Evolutionary conservation across 805 yeast species (phyloP).

Genomic region (Tetrapisispora namnaoensis): DNA sequence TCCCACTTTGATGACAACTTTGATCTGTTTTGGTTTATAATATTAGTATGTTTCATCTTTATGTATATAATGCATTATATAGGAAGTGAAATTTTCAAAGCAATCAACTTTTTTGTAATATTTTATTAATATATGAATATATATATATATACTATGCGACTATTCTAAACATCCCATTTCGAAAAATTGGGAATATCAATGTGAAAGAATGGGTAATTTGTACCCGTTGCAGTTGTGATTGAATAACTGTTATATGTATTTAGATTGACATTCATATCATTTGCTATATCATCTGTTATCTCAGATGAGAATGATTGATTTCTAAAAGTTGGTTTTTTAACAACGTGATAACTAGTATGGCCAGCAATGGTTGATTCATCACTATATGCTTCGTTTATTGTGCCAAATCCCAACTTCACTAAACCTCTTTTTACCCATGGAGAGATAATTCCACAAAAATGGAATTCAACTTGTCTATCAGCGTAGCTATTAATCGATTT

Average conservation of each 20-base stretch:
- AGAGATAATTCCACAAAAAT: slow-evolving; percentile 73
- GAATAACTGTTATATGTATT: not conserved
- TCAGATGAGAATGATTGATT: not conserved
- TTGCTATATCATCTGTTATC: not conserved
- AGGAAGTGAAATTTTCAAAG: too few relatives aligned
- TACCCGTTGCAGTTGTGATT: slow-evolving; percentile 22
- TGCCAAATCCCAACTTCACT: slow-evolving; percentile 69
- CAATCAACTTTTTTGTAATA: not conserved
- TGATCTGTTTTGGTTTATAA: too few relatives aligned
- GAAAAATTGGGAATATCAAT: slow-evolving; percentile 29
- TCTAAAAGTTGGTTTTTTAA: slow-evolving; percentile 11
- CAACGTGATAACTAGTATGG: slow-evolving; percentile 26
- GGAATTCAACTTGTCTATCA: slow-evolving; percentile 79
- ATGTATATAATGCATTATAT: not conserved
- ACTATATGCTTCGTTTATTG: slow-evolving; percentile 33
- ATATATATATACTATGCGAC: not conserved
- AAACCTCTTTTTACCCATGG: slow-evolving; percentile 83
- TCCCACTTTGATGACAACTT: too few relatives aligned
- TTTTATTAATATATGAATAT: not conserved
- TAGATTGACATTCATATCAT: not conserved
- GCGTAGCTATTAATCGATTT: slow-evolving; percentile 64
- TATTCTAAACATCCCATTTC: slow-evolving; percentile 18
- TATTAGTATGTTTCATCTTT: too few relatives aligned
- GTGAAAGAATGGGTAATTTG: slow-evolving; percentile 30
- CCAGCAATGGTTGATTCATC: slow-evolving; percentile 28